Percentiles rank a stretch among this genome's conserved stretches.
Evolutionary conservation across 352 stramenopile genomes (phyloP).

Genomic region (Chrysophaeum taylorii): DNA sequence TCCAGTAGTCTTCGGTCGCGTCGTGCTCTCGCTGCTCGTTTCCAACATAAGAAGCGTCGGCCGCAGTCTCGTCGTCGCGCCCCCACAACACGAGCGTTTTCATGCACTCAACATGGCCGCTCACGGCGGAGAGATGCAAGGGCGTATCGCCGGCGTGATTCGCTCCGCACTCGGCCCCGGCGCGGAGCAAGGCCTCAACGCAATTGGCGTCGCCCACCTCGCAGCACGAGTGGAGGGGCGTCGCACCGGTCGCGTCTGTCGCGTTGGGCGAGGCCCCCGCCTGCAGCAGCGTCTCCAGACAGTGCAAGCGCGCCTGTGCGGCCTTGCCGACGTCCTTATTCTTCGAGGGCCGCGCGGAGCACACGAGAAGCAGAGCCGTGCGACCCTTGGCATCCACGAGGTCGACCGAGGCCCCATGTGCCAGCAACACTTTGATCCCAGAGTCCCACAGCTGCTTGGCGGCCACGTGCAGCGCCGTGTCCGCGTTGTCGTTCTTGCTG

Average conservation of each 20-base stretch:
- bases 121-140: background rate
- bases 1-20: no score
- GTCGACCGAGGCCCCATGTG: background rate
- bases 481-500: background rate
- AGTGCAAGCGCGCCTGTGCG: background rate
- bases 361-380: background rate
- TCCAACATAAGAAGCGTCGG: no score
- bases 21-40: no score
- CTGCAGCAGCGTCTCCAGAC: background rate
- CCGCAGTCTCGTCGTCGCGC: background rate
- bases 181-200: background rate
- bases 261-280: background rate
- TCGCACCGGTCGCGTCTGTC: background rate
- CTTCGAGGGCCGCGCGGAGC: background rate
- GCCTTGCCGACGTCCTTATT: no score
- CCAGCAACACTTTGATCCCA: background rate
- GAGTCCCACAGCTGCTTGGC: background rate
- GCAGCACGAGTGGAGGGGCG: background rate
- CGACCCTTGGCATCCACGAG: background rate
- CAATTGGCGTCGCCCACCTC: background rate
- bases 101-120: constrained; percentile 7
- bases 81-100: background rate
- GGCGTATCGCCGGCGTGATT: background rate
- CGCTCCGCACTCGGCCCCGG: background rate
- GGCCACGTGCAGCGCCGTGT: background rate